phyloP scores from a whole-genome alignment of 2,329 filamentous ascomycete genomes.

The Paracoccidioides lutzii region DNA sequence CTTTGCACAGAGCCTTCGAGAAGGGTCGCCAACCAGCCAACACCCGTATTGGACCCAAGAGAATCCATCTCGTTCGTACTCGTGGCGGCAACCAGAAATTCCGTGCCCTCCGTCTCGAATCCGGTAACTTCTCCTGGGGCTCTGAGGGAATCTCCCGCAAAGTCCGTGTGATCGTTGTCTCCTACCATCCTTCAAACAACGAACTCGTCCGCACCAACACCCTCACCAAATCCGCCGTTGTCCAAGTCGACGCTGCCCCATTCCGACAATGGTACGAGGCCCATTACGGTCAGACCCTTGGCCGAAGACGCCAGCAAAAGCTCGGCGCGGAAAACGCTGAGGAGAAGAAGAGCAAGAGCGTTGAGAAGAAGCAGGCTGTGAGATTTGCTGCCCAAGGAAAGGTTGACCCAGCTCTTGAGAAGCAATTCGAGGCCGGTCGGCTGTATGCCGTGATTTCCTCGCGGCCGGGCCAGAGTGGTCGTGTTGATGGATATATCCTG shows the following conservation, averaged over 20 bases:
- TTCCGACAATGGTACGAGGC: constrained; percentile 99
- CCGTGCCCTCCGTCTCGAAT: constrained; percentile 96
- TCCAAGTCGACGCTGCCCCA: constrained; percentile 96
- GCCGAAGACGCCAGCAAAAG: constrained; percentile 85
- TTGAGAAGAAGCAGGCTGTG: constrained; percentile 91
- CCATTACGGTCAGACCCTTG: constrained; percentile 87
- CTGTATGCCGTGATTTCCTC: constrained; percentile 86
- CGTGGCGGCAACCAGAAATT: constrained; percentile 99
- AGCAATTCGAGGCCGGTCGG: constrained; percentile 98
- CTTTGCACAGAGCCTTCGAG: constrained; percentile 94
- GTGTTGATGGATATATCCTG: constrained; percentile 92
- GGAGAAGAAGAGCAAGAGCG: constrained; percentile 88
- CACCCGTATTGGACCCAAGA: constrained; percentile 97
- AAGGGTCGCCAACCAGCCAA: constrained; percentile 98
- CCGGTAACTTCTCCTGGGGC: constrained; percentile 98
- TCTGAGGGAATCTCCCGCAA: constrained; percentile 97
- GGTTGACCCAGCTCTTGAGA: constrained; percentile 85
- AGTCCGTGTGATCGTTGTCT: constrained; percentile 95
- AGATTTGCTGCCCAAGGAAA: constrained; percentile 75
- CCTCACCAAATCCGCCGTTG: constrained; percentile 95
- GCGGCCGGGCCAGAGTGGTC: constrained; percentile 91
- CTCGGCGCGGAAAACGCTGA: constrained; percentile 33
- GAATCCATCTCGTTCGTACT: constrained; percentile 91
- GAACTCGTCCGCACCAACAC: constrained; percentile 99
- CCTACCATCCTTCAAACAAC: constrained; percentile 99